These are phyloP conservation scores for Penicillium coprophilum DNA, from an alignment of 495 filamentous ascomycete species.

Conservation along the genomic window DNA sequence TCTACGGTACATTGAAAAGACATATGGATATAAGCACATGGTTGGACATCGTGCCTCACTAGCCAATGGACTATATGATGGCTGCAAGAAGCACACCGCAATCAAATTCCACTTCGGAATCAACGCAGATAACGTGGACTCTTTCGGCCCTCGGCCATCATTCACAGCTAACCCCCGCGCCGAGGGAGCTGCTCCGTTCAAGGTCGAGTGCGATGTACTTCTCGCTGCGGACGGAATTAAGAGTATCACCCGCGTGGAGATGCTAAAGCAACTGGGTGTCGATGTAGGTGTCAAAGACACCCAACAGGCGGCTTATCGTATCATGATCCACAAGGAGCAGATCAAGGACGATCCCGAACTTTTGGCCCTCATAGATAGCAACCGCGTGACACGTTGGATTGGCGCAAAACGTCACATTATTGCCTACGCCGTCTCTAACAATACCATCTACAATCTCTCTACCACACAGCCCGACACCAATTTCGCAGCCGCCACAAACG, in stretches of 20 bases:
- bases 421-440: conserved; percentile 72
- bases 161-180: conserved; percentile 59
- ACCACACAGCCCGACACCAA: conserved; percentile 72
- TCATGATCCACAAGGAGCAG: conserved; percentile 71
- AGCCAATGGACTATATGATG: conserved; percentile 66
- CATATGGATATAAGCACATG: conserved; percentile 74
- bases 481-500: conserved; percentile 69
- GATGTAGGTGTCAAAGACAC: conserved; percentile 65
- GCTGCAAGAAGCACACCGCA: conserved; percentile 58
- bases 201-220: conserved; percentile 64
- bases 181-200: conserved; percentile 46
- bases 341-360: conserved; percentile 68
- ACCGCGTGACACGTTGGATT: conserved; percentile 75
- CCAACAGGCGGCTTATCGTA: conserved; percentile 78
- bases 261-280: conserved; percentile 58
- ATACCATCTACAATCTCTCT: conserved; percentile 77
- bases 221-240: conserved; percentile 76
- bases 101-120: conserved; percentile 72
- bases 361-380: conserved; percentile 62
- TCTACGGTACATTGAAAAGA: conserved; percentile 62
- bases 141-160: conserved; percentile 53
- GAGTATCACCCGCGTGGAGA: conserved; percentile 57
- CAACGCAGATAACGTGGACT: conserved; percentile 50
- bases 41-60: conserved; percentile 73
- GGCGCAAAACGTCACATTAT: conserved; percentile 78